Percentiles rank a stretch among this genome's conserved stretches.
Evolutionary conservation across 2,329 filamentous ascomycete species (phyloP).

Genomic region (Colletotrichum sp.): DNA sequence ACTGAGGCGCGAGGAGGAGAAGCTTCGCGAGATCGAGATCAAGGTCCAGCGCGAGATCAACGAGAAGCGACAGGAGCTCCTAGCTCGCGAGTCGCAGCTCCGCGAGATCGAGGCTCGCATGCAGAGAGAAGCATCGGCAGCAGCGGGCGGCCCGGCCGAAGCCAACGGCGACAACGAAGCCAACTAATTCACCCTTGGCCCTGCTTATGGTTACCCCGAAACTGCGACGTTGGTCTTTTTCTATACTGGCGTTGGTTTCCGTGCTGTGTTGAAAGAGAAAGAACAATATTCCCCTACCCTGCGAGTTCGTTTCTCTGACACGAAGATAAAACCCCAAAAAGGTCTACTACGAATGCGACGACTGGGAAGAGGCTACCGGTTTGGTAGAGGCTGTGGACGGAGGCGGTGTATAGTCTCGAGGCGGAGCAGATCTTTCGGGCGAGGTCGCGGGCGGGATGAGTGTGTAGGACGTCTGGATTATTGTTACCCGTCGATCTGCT

Average conservation of each 20-base stretch:
- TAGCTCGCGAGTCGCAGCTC: constrained; percentile 97
- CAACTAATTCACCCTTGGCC: constrained; percentile 40
- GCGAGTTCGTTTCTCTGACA: constrained; percentile 41
- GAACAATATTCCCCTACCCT: constrained; percentile 48
- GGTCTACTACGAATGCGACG: constrained; percentile 25
- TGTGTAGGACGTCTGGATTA: not conserved
- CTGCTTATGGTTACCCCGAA: constrained; percentile 30
- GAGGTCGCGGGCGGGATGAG: not conserved
- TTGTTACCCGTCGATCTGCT: constrained; percentile 11
- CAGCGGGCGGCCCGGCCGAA: constrained; percentile 45
- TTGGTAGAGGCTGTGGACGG: constrained; percentile 17
- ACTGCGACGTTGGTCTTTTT: constrained; percentile 51
- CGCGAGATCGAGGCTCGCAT: constrained; percentile 98
- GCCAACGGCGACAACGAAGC: constrained; percentile 62
- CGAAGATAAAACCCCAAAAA: constrained; percentile 33
- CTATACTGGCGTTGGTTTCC: constrained; percentile 54
- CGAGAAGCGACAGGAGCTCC: constrained; percentile 97
- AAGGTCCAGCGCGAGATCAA: constrained; percentile 99
- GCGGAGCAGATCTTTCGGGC: not conserved
- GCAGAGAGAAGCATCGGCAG: constrained; percentile 79
- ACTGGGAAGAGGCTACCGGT: constrained; percentile 19
- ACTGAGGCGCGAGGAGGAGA: constrained; percentile 98
- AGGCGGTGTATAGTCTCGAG: constrained; percentile 8
- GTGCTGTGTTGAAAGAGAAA: constrained; percentile 47
- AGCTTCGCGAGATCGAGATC: constrained; percentile 98